Base-by-base conservation (phyloP, 176 grass and related monocot genomes). In the Triticum turgidum region DNA sequence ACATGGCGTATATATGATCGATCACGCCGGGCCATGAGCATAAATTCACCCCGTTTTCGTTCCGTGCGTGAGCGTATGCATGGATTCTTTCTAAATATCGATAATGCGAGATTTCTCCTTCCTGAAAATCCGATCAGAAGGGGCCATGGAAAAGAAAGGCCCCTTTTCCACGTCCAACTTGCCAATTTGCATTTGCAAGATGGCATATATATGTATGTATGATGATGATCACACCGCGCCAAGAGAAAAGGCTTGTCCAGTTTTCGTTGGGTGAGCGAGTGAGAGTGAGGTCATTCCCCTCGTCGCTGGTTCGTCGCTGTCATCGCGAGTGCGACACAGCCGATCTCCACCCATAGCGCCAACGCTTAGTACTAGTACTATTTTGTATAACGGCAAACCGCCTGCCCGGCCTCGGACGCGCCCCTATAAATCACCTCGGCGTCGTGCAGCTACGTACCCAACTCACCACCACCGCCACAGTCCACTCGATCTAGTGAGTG, bases 251-350 rank as follows among this genome's bases (percentile, higher is more conserved):
- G 11, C 45, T 12, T 14, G 38, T 5, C 21, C 5, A 20, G 30
- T 80, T 80, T 87, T 81, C 34, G 30, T 33, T 33, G 29, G 7
- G 41, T 3, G 42, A 44, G 42, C 3, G 42, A 44, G 42, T 11
- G 42, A 44, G 41, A 51, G 47, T 64, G 21, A 45, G 59, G 15
- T 65, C 56, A 72, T 54, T 10, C 25, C 44, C 9, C 38, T 29
- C 61, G 1, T 64, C 41, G 58, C n/a, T 22, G 39, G n/a, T 25
- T 73, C n/a, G 11, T 69, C 21, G 39, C 2, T 6, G 71, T 20
- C 82, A 80, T 69, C 80, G 87, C 87, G 58, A 80, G 77, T 89
- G 87, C 87, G 58, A 20, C 77, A 76, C 82, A 80, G 45, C 9
- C 47, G 18, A 74, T 11, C 56, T 58, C 61, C 61, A 81, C 71